Percentiles rank a stretch among this genome's conserved stretches.
phyloP scores from a whole-genome alignment of 805 yeast species.

The Schizosaccharomyces osmophilus region DNA sequence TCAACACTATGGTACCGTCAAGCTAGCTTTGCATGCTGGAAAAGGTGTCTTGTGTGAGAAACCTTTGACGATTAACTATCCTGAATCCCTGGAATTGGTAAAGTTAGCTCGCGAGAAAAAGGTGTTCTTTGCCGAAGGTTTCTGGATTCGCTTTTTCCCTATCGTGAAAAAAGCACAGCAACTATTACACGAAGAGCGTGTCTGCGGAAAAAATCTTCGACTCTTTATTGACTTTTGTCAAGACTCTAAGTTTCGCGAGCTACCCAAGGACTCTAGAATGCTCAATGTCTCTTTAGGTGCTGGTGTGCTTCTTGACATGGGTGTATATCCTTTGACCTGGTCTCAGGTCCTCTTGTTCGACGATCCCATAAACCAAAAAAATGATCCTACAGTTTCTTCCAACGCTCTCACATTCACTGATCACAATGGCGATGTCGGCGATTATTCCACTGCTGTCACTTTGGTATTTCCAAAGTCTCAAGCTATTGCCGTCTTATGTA shows the following conservation, averaged over 20 bases:
- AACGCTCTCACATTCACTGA: background rate
- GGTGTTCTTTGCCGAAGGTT: slow-evolving; percentile 32
- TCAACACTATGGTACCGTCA: slow-evolving; percentile 22
- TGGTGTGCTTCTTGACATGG: slow-evolving; percentile 32
- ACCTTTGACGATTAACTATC: slow-evolving; percentile 25
- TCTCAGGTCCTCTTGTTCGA: slow-evolving; percentile 6
- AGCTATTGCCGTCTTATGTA: background rate
- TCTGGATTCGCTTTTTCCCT: slow-evolving; percentile 20
- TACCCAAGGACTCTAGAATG: slow-evolving; percentile 17
- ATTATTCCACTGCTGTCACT: background rate
- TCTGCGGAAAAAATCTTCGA: slow-evolving; percentile 23
- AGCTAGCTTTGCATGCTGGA: slow-evolving; percentile 19
- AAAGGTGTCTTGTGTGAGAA: slow-evolving; percentile 32
- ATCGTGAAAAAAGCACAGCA: slow-evolving; percentile 16
- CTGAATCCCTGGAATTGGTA: slow-evolving; percentile 21
- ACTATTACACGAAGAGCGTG: slow-evolving; percentile 18
- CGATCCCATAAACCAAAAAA: slow-evolving; percentile 4
- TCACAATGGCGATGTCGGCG: background rate
- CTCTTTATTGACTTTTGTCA: slow-evolving; percentile 21
- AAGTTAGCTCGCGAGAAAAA: slow-evolving; percentile 21
- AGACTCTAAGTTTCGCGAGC: slow-evolving; percentile 15
- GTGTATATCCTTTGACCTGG: slow-evolving; percentile 27
- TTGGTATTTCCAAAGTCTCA: background rate
- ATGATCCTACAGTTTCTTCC: background rate
- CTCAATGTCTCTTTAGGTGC: slow-evolving; percentile 26